Percentiles rank a stretch among this genome's conserved stretches.
phyloP scores from a whole-genome alignment of 2,329 filamentous ascomycete species.

The Fusarium floridanum region DNA sequence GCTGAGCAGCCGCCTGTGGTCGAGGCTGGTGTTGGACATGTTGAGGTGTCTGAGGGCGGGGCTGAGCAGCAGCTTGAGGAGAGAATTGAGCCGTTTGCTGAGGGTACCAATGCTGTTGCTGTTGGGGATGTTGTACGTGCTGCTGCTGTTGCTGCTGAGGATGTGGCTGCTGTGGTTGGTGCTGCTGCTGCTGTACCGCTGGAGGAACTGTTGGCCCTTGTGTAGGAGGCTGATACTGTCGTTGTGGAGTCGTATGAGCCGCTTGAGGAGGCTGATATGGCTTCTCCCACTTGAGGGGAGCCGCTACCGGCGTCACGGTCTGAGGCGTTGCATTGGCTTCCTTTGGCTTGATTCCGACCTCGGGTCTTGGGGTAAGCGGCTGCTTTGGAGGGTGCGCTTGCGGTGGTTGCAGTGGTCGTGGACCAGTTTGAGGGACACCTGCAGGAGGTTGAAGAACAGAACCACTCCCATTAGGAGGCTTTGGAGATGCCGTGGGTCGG shows the following conservation, averaged over 20 bases:
- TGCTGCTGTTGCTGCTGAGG: conserved; percentile 28
- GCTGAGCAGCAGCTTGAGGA: conserved; percentile 35
- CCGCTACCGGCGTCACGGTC: conserved; percentile 40
- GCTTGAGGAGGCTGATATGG: conserved; percentile 54
- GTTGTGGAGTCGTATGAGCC: conserved; percentile 41
- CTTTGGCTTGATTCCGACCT: conserved; percentile 48
- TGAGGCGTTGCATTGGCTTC: conserved; percentile 43
- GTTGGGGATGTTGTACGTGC: conserved; percentile 29
- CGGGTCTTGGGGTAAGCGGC: conserved; percentile 52
- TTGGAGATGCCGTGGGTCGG: conserved; percentile 48
- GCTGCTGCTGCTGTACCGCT: conserved; percentile 39
- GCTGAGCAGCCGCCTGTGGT: conserved; percentile 34
- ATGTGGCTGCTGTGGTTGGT: conserved; percentile 35
- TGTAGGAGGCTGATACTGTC: conserved; percentile 44
- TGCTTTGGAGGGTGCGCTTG: conserved; percentile 48
- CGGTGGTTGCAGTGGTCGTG: conserved; percentile 50
- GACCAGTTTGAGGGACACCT: conserved; percentile 49
- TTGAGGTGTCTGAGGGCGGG: conserved; percentile 41
- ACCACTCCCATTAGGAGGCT: conserved; percentile 46
- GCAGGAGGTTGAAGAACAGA: conserved; percentile 55
- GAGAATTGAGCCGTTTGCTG: conserved; percentile 39
- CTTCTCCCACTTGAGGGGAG: conserved; percentile 57
- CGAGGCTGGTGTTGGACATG: conserved; percentile 39
- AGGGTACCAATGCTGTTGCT: conserved; percentile 40
- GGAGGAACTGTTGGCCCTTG: conserved; percentile 39